phyloP scores from a whole-genome alignment of 495 filamentous ascomycete genomes.

The Platismatia glauca region DNA sequence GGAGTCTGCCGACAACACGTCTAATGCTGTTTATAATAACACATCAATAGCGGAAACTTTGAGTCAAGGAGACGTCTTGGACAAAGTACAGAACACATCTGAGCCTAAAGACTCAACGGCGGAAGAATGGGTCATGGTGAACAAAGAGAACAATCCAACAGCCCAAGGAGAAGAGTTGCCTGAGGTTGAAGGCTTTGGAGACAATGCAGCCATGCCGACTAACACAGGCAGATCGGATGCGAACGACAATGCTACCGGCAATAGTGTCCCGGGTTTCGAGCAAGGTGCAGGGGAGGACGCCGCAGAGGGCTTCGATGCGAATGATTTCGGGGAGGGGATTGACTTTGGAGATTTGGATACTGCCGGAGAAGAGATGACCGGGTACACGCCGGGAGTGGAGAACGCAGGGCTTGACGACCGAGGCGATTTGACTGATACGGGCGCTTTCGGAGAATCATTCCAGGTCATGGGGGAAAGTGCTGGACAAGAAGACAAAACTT shows the following conservation, averaged over 20 bases:
- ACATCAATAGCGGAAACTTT: slow-evolving; percentile 1
- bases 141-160: slow-evolving; percentile 32
- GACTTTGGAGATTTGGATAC: slow-evolving; percentile 52
- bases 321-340: slow-evolving; percentile 37
- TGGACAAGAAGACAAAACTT: slow-evolving; percentile 1
- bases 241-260: slow-evolving; percentile 26
- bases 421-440: slow-evolving; percentile 43
- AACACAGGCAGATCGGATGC: slow-evolving; percentile 16
- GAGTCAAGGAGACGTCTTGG: neutral
- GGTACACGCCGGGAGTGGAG: slow-evolving; percentile 46
- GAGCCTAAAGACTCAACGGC: slow-evolving; percentile 31
- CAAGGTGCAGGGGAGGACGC: slow-evolving; percentile 23
- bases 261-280: slow-evolving; percentile 26
- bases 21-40: neutral
- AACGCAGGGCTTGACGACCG: slow-evolving; percentile 36
- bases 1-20: slow-evolving; percentile 1
- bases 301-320: slow-evolving; percentile 31
- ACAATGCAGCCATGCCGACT: slow-evolving; percentile 14
- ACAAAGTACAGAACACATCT: slow-evolving; percentile 2
- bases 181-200: slow-evolving; percentile 17
- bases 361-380: slow-evolving; percentile 54
- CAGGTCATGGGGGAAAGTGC: slow-evolving; percentile 43
- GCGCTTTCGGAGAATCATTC: slow-evolving; percentile 55
- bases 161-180: slow-evolving; percentile 19
- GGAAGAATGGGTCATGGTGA: slow-evolving; percentile 56